Conservation (phyloP, 345 rosid genomes). For the Rhodamnia argentea region DNA sequence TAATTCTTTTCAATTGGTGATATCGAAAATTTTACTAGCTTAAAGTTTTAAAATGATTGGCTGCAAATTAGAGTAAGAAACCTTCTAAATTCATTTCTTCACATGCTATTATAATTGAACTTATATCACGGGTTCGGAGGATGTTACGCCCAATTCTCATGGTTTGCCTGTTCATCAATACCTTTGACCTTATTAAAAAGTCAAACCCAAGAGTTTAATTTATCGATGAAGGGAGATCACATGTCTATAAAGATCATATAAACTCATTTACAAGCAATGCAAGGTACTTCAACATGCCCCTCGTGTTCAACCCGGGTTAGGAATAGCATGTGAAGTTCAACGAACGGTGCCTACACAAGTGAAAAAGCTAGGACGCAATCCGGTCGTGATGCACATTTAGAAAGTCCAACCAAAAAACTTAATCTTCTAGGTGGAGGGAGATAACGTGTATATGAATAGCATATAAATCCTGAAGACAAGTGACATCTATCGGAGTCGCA, state of each 20-base stretch:
- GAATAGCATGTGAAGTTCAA: neutral
- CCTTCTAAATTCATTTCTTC: neutral
- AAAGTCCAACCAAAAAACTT: neutral
- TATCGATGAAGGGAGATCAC: neutral
- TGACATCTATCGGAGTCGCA: accelerated
- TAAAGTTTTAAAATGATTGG: neutral
- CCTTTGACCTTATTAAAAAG: neutral
- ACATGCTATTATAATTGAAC: neutral
- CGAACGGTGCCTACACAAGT: neutral
- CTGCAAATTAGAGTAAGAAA: neutral
- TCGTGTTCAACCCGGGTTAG: neutral
- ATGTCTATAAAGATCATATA: neutral
- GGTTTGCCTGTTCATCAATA: neutral
- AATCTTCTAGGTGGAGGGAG: accelerated
- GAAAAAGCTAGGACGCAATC: neutral
- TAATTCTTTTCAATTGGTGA: neutral
- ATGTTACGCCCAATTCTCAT: neutral
- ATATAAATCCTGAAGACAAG: neutral
- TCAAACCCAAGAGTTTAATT: neutral
- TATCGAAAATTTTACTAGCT: neutral
- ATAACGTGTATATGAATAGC: neutral
- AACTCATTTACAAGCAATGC: neutral
- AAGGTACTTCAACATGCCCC: neutral
- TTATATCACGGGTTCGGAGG: neutral
- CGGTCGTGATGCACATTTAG: neutral